Evolutionary conservation across 139 green algal genomes (phyloP).

Genomic region (Micractinium sp.): DNA sequence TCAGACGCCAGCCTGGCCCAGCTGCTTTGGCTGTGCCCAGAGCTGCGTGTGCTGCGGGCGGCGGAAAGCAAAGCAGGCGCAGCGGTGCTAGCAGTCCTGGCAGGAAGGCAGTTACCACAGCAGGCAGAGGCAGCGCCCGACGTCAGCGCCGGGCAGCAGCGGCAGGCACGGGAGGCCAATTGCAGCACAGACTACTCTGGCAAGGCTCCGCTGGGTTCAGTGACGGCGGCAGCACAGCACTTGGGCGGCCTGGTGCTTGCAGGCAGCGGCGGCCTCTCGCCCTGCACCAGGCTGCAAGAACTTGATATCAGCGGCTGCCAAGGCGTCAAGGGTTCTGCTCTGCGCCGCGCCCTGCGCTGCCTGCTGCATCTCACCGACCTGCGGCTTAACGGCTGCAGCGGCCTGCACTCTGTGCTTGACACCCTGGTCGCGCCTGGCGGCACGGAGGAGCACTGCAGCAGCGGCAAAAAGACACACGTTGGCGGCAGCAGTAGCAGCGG

Average conservation of each 20-base stretch:
- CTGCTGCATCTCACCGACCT: neutral
- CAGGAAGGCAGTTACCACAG: neutral
- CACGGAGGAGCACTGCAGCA: neutral
- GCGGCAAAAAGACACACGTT: neutral
- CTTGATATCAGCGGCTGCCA: neutral
- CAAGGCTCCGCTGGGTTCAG: neutral
- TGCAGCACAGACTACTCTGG: neutral
- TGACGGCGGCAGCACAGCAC: neutral
- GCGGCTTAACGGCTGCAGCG: neutral
- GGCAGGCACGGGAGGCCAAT: no score
- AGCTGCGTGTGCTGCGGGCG: neutral
- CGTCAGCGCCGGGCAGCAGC: neutral
- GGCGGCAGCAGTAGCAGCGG: neutral
- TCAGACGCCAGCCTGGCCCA: neutral
- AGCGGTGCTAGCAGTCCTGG: neutral
- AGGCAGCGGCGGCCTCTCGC: neutral
- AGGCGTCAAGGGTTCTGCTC: neutral
- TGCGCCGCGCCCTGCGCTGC: neutral
- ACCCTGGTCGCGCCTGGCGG: neutral
- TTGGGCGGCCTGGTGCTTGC: neutral
- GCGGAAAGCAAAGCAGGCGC: neutral
- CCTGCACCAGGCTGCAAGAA: neutral
- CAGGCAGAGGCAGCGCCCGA: neutral
- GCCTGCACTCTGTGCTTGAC: neutral
- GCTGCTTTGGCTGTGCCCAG: neutral